Conservation (phyloP, 1,284 basidiomycete genomes). For the Tetrapyrgos nigripes region DNA sequence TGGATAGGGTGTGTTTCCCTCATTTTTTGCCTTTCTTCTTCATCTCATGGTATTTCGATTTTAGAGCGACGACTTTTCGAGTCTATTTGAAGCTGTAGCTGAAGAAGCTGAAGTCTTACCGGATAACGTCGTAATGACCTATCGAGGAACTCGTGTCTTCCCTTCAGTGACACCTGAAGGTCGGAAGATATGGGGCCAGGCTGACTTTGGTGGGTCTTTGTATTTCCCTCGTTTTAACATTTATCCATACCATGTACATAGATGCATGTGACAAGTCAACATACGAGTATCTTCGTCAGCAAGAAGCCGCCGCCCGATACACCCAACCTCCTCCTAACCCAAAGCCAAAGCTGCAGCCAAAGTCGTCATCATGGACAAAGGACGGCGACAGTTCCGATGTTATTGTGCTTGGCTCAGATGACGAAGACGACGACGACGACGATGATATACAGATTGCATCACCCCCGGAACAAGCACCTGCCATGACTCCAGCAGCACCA, state of each 20-base stretch:
- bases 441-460: slow-evolving; percentile 36
- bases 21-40: slow-evolving; percentile 1
- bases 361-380: slow-evolving; percentile 24
- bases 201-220: slow-evolving; percentile 59
- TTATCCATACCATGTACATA: slow-evolving; percentile 30
- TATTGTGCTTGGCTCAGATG: neutral
- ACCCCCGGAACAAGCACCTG: slow-evolving; percentile 23
- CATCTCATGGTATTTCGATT: neutral
- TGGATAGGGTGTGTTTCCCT: slow-evolving; percentile 57
- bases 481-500: slow-evolving; percentile 4
- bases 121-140: slow-evolving; percentile 61
- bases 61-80: slow-evolving; percentile 67
- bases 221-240: slow-evolving; percentile 8
- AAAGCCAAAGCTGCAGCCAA: slow-evolving; percentile 13
- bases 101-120: slow-evolving; percentile 58
- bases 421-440: slow-evolving; percentile 28
- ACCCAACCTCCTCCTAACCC: slow-evolving; percentile 18
- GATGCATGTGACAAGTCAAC: slow-evolving; percentile 70
- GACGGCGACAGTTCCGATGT: neutral
- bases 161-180: slow-evolving; percentile 68
- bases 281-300: slow-evolving; percentile 62
- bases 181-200: slow-evolving; percentile 70
- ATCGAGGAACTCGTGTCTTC: slow-evolving; percentile 66
- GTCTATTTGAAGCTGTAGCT: slow-evolving; percentile 66
- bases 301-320: slow-evolving; percentile 26